Conservation (phyloP, 2,329 filamentous ascomycete genomes). For the Trichoderma guizhouense region DNA sequence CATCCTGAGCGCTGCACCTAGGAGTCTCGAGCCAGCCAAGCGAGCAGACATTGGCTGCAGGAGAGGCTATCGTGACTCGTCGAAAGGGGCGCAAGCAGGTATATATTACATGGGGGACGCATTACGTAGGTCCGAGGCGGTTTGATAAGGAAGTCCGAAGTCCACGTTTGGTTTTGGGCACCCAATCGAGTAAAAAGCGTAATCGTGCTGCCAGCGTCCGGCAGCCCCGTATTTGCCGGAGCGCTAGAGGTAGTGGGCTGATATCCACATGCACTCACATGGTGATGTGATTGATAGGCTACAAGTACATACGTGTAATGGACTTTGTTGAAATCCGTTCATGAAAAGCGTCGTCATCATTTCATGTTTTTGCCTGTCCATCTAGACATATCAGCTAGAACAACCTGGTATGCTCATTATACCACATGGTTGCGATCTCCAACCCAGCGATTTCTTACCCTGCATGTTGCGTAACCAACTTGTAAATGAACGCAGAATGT, state of each 20-base stretch:
- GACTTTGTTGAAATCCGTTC: neutral
- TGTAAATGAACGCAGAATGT: neutral
- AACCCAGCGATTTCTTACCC: neutral
- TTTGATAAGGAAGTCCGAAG: neutral
- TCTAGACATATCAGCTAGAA: neutral
- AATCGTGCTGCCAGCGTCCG: neutral
- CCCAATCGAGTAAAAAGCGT: neutral
- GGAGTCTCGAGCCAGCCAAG: constrained; percentile 12
- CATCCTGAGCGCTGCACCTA: constrained; percentile 13
- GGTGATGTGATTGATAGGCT: neutral
- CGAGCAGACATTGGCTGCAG: constrained; percentile 11
- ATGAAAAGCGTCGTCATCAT: neutral
- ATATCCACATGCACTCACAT: neutral
- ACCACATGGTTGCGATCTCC: neutral
- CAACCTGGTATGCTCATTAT: neutral
- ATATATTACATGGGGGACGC: neutral
- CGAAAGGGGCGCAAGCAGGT: constrained; percentile 7
- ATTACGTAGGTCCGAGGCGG: constrained; percentile 13
- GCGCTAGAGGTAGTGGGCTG: neutral
- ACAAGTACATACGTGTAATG: neutral
- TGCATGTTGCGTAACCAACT: neutral
- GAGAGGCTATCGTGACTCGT: neutral
- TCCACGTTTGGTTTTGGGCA: neutral
- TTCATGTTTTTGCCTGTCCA: neutral
- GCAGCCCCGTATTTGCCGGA: constrained; percentile 8